Conservation (phyloP, 805 yeast species). For the Saturnispora silvae region DNA sequence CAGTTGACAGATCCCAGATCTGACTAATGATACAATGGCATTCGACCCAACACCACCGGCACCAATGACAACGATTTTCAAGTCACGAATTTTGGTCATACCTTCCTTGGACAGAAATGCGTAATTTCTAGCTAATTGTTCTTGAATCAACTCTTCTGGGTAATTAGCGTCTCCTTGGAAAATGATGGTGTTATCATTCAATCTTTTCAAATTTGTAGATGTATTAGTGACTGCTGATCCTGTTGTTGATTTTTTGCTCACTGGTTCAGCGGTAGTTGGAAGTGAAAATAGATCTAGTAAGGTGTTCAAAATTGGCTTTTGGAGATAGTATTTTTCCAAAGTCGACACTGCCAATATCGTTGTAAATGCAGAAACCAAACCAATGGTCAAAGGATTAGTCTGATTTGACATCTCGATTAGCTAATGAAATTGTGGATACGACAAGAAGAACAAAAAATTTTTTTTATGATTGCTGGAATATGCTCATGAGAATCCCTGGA, state of each 20-base stretch:
- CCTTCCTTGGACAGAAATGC: slow-evolving; percentile 89
- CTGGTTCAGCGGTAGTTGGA: background rate
- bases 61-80: slow-evolving; percentile 73
- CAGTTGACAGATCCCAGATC: slow-evolving; percentile 78
- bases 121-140: slow-evolving; percentile 87
- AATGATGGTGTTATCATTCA: slow-evolving; percentile 11
- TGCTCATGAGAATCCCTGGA: slow-evolving; percentile 8
- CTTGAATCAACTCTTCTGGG: slow-evolving; percentile 68
- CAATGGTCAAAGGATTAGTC: background rate
- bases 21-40: slow-evolving; percentile 81
- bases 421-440: too few relatives aligned
- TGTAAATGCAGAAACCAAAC: background rate
- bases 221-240: background rate
- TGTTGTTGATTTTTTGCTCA: background rate
- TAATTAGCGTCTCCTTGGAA: slow-evolving; percentile 14
- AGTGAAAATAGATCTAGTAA: too few relatives aligned
- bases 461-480: too few relatives aligned
- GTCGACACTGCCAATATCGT: slow-evolving; percentile 4
- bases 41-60: slow-evolving; percentile 99
- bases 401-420: too few relatives aligned
- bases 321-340: slow-evolving; percentile 1
- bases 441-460: too few relatives aligned
- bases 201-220: slow-evolving; percentile 3
- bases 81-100: slow-evolving; percentile 56
- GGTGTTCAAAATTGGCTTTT: background rate